Conservation (phyloP, 345 rosid species). For the Isatis tinctoria region DNA sequence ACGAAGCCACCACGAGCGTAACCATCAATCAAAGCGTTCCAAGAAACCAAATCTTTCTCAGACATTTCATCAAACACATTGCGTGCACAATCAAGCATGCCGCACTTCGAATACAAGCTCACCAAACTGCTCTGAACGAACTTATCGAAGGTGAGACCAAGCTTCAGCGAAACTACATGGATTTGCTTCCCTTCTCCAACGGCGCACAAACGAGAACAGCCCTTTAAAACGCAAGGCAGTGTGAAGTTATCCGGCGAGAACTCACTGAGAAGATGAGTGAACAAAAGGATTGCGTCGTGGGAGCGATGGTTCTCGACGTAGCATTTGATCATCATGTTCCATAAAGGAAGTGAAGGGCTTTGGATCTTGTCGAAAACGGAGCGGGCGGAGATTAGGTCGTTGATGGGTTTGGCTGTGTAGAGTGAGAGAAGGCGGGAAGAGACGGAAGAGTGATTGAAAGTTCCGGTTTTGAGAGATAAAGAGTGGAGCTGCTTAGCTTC, state of each 20-base stretch:
- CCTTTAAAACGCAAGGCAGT: conserved; percentile 50
- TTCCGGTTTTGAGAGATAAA: conserved; percentile 40
- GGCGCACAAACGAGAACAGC: conserved; percentile 42
- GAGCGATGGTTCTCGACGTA: conserved; percentile 42
- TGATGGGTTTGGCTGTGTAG: conserved; percentile 35
- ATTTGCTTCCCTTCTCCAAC: conserved; percentile 53
- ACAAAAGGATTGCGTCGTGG: conserved; percentile 40
- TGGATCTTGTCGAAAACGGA: conserved; percentile 40
- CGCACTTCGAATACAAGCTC: conserved; percentile 46
- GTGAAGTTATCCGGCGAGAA: conserved; percentile 46
- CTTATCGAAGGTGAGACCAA: conserved; percentile 45
- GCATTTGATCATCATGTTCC: conserved; percentile 46
- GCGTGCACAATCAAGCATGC: conserved; percentile 34
- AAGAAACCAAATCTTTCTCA: conserved; percentile 39
- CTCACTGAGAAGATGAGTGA: conserved; percentile 26
- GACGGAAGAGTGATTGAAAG: conserved; percentile 34
- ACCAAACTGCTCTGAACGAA: conserved; percentile 56
- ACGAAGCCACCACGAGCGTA: conserved; percentile 43
- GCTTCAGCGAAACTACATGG: conserved; percentile 50
- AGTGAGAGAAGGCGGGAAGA: conserved; percentile 46
- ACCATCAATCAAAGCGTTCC: conserved; percentile 52
- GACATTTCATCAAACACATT: conserved; percentile 44
- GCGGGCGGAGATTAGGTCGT: conserved; percentile 41
- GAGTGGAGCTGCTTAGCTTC: conserved; percentile 49
- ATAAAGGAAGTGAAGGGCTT: conserved; percentile 33